phyloP scores from a whole-genome alignment of 2,329 filamentous ascomycete species.

The Phialophora expanda region DNA sequence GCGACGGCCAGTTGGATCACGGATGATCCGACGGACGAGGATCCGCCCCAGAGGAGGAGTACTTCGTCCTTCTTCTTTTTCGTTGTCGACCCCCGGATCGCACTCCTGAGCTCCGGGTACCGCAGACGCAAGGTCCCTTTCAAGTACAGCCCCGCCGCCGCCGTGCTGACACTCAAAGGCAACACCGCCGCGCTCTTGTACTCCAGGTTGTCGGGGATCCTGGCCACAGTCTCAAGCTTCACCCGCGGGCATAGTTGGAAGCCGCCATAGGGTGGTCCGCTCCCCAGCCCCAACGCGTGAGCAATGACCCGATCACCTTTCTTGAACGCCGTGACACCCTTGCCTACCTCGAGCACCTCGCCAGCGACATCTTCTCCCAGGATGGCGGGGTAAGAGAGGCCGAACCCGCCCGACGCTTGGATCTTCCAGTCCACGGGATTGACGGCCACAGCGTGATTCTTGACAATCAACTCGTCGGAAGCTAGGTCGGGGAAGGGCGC shows the following conservation, averaged over 20 bases:
- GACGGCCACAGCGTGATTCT: conserved; percentile 20
- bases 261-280: conserved; percentile 49
- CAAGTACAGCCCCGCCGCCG: conserved; percentile 44
- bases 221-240: conserved; percentile 33
- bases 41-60: conserved; percentile 51
- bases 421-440: conserved; percentile 27
- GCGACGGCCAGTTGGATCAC: conserved; percentile 50
- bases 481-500: conserved; percentile 22
- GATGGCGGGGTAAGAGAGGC: conserved; percentile 44
- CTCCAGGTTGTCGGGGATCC: conserved; percentile 43
- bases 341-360: conserved; percentile 54
- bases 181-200: conserved; percentile 45
- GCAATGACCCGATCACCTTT: conserved; percentile 44
- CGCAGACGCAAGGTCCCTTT: conserved; percentile 35
- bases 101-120: conserved; percentile 31
- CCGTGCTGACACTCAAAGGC: conserved; percentile 46
- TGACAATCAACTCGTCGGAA: conserved; percentile 22
- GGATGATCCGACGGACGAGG: conserved; percentile 50
- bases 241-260: conserved; percentile 43
- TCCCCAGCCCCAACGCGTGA: conserved; percentile 12
- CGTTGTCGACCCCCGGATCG: not conserved
- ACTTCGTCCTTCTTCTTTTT: conserved; percentile 22
- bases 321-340: conserved; percentile 45
- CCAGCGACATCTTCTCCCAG: conserved; percentile 55
- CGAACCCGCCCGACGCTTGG: conserved; percentile 18